phyloP scores from a whole-genome alignment of 1,284 basidiomycete species.

The Hemileccinum hortonii region DNA sequence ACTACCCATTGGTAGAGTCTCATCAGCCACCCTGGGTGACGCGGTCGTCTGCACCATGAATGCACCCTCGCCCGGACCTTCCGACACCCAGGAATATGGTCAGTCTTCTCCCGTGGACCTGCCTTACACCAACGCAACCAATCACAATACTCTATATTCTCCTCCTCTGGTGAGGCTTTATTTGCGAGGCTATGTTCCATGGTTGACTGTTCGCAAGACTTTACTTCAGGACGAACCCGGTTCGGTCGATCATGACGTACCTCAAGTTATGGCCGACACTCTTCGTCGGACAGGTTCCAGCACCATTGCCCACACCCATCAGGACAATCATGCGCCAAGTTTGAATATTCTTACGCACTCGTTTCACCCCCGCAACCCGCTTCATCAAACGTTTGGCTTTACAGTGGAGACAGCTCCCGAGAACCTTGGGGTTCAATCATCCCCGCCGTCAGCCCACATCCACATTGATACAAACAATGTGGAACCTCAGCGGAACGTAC shows the following conservation, averaged over 20 bases:
- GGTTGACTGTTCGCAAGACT: conserved; percentile 10
- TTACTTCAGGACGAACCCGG: conserved; percentile 20
- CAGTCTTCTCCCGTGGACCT: conserved; percentile 16
- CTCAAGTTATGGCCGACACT: not conserved
- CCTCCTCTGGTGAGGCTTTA: conserved; percentile 10
- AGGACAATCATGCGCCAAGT: too few relatives aligned
- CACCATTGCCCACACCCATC: too few relatives aligned
- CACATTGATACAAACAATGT: not conserved
- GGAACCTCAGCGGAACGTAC: conserved; percentile 9
- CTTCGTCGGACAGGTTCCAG: not conserved
- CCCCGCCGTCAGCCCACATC: not conserved
- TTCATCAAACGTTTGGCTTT: not conserved
- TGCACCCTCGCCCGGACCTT: too few relatives aligned
- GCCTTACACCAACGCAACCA: conserved; percentile 21
- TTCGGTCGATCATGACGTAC: not conserved
- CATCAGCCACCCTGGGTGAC: too few relatives aligned
- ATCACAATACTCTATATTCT: conserved; percentile 21
- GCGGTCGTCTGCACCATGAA: too few relatives aligned
- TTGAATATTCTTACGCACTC: too few relatives aligned
- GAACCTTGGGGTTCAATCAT: not conserved
- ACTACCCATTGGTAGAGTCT: too few relatives aligned
- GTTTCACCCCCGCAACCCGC: not conserved
- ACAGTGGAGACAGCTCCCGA: not conserved
- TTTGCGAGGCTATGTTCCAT: conserved; percentile 8
- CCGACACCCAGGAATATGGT: too few relatives aligned